Evolutionary conservation across 1,139 yeast species (phyloP), one percentile per base, ranked within the genome.

Genomic region (Geotrichum citri-aurantii): DNA sequence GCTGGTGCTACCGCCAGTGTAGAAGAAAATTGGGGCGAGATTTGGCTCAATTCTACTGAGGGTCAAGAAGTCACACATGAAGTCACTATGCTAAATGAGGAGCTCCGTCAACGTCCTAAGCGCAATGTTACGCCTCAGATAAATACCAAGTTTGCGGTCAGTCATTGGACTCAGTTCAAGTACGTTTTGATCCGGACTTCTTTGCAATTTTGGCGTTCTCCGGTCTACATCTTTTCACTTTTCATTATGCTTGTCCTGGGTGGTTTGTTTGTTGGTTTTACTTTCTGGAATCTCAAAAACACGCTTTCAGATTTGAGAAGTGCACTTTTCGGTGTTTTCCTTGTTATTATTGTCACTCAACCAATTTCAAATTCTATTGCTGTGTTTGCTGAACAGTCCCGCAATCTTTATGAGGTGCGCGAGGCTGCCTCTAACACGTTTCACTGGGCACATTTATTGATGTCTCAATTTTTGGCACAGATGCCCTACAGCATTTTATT

Each of bases 1-100:
- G 87, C 86, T 31, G 86, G 86, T 71, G 86, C 86, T n/a, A 81
- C 85, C 57, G 85, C 85, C 24, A 64, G 73, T 50, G 74, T 78
- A 24, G 64, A 68, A 26, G 72, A 73, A 31, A 75, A 79, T 66
- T 79, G 81, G 81, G 69, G 69, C 65, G 73, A 76, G 11, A 65
- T 74, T 33, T 79, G 82, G 82, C 61, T 57, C 46, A 47, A 63
- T 21, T 76, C 80, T 14, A 73, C 75, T 1, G 79, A 77, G 63
- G 73, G 69, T 68, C 68, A 65, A 31, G 68, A 66, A 21, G 71
- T 73, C 19, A 72, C 76, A 46, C 69, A 63, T 11, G 80, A 77
- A 62, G 73, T 77, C 47, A 73, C 70, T 50, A 69, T 68, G 56
- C 64, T 77, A 48, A 71, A 71, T 52, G 64, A 57, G 2, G 70